A percentile compares a stretch with the other conserved stretches of the same genome.
Conservation (phyloP, 73 alveolate genomes). For the Tetrahymena elliotti region DNA sequence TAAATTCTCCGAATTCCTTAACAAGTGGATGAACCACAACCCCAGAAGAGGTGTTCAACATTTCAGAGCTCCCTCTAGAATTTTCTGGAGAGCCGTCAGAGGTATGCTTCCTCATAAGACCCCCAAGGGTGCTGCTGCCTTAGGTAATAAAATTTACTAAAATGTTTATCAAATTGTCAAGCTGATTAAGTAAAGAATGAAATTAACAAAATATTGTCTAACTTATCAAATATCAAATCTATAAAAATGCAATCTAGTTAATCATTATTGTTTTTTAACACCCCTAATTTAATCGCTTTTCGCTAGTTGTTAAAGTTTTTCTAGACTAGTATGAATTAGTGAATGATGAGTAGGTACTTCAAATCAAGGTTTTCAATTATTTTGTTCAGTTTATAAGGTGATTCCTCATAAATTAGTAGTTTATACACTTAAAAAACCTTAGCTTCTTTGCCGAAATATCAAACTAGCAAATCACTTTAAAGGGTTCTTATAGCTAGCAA, state of each 20-base stretch:
- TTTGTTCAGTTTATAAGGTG: background rate
- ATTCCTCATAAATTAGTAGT: background rate
- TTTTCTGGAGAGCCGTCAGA: conserved; percentile 92
- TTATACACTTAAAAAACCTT: background rate
- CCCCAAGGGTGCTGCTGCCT: conserved; percentile 92
- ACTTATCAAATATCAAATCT: background rate
- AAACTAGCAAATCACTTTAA: background rate
- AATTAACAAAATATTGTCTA: background rate
- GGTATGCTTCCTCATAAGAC: conserved; percentile 92
- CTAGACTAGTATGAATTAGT: background rate
- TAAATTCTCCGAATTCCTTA: conserved; percentile 71
- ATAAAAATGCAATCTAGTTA: background rate
- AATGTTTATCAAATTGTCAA: background rate
- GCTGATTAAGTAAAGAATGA: background rate
- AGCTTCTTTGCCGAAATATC: background rate
- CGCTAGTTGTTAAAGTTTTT: background rate
- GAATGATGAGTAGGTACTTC: background rate
- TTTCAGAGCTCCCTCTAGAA: conserved; percentile 92
- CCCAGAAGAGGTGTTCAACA: conserved; percentile 96
- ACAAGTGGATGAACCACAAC: conserved; percentile 91
- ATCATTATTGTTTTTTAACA: background rate
- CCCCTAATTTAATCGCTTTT: background rate
- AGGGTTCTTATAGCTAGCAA: background rate
- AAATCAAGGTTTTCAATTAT: background rate
- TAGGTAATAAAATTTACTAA: conserved; percentile 33